phyloP scores from a whole-genome alignment of 2,329 filamentous ascomycete species.

The Trichoderma afroharzianum region DNA sequence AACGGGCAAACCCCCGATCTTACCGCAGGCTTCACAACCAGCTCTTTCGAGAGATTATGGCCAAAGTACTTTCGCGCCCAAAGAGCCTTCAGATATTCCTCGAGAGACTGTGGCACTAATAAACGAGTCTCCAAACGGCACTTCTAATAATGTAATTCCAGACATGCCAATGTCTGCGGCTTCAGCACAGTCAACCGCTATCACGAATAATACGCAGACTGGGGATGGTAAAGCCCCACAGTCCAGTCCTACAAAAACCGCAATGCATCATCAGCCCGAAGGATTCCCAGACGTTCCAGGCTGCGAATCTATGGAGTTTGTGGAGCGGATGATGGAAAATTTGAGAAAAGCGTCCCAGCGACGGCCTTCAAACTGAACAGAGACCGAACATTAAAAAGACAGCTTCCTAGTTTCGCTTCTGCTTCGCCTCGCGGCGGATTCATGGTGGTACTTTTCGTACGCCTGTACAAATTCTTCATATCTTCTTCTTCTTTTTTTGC shows the following conservation, averaged over 20 bases:
- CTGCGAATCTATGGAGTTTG: slow-evolving; percentile 44
- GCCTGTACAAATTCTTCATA: neutral
- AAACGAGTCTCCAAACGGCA: neutral
- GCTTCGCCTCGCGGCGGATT: neutral
- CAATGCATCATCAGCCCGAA: slow-evolving; percentile 21
- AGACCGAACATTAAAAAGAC: neutral
- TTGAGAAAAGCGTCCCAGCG: slow-evolving; percentile 40
- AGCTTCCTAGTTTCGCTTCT: neutral
- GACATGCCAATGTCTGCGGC: neutral
- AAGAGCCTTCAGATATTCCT: neutral
- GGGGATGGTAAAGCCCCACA: neutral
- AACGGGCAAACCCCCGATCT: neutral
- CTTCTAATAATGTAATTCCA: neutral
- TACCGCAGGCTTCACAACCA: neutral
- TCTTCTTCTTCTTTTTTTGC: neutral
- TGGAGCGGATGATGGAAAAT: slow-evolving; percentile 52
- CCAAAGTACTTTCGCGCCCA: neutral
- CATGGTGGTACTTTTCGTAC: neutral
- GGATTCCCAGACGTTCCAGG: slow-evolving; percentile 42
- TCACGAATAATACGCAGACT: neutral
- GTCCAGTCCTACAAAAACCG: neutral
- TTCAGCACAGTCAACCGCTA: neutral
- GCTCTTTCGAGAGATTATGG: neutral
- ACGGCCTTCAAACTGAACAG: neutral
- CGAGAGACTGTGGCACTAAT: neutral